Evolutionary conservation across 352 stramenopile genomes (phyloP), one percentile per base, ranked within the genome.

Genomic region (Pythium brachiatum): DNA sequence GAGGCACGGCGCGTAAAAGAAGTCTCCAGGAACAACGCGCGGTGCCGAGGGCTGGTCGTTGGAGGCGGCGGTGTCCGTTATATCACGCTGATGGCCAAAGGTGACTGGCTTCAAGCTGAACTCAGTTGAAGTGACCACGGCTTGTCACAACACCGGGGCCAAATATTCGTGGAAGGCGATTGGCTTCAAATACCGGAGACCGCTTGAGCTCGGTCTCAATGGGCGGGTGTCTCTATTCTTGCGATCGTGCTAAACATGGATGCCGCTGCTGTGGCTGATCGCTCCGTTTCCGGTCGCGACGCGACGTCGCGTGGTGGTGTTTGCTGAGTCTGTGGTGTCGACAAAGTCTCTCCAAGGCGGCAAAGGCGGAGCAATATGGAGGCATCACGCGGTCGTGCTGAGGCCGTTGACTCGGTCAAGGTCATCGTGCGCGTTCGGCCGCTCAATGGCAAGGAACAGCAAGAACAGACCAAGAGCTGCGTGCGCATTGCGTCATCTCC

Each of bases 401-500:
- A 70, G 21, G 60, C 47, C 13, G 39, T 79, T 50, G 83, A 92
- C 60, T 73, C 78, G 8, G 83, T 92, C 48, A 78, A 88, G 32
- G 86, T 94, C 0, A 88, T 85, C 46, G 84, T 94, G 27, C 82
- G 86, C 18, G 81, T 93, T 29, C 83, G 83, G 0, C 86, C 83
- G 7, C 64, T 92, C 12, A 84, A 64, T 21, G 74, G 63, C 23
- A 89, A 86, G 52, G 84, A 94, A 59, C 78, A 77, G 11, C 68
- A 81, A 3, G 82, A 82, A 31, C 78, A 90, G 26, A 86, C 79
- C 47, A 92, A 89, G 72, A 92, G 80, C 65, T 92, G 83, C 68
- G 70, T 92, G 18, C 83, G 82, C 1, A 81, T 92, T 56, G 60
- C 75, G 11, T 62, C 76, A 2, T 85, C 80, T 13, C 27, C 78